These are phyloP conservation scores for Alternaria sp. DNA, from an alignment of 2,329 filamentous ascomycete genomes.

Conservation along the genomic window DNA sequence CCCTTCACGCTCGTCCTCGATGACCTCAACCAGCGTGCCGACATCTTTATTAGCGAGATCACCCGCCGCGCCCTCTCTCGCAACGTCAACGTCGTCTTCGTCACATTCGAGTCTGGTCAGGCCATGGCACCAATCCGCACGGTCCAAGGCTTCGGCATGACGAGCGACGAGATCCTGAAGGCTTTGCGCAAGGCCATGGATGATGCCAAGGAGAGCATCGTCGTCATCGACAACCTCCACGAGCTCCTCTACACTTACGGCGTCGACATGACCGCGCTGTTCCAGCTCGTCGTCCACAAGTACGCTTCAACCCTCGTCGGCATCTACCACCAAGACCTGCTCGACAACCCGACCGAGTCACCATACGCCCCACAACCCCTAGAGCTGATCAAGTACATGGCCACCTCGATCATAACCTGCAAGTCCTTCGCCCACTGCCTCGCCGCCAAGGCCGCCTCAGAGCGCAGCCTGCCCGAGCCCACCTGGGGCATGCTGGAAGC, in stretches of 20 bases:
- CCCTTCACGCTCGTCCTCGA: slow-evolving; percentile 88
- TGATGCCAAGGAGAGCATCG: slow-evolving; percentile 54
- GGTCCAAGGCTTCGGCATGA: slow-evolving; percentile 67
- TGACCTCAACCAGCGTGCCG: slow-evolving; percentile 79
- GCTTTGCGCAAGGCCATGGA: slow-evolving; percentile 28
- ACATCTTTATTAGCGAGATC: slow-evolving; percentile 74
- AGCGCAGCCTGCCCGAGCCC: slow-evolving; percentile 77
- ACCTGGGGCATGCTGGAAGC: slow-evolving; percentile 79
- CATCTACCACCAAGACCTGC: slow-evolving; percentile 83
- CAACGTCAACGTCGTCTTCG: slow-evolving; percentile 71
- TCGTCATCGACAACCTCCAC: slow-evolving; percentile 83
- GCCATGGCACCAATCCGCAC: slow-evolving; percentile 70
- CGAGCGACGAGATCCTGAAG: slow-evolving; percentile 58
- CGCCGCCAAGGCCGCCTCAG: slow-evolving; percentile 73
- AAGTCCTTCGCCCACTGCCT: slow-evolving; percentile 77
- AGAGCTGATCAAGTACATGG: slow-evolving; percentile 77
- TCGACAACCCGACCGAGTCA: slow-evolving; percentile 52
- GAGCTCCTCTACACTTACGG: slow-evolving; percentile 55
- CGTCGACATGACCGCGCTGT: slow-evolving; percentile 63
- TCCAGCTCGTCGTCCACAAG: slow-evolving; percentile 74
- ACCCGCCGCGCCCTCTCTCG: slow-evolving; percentile 65
- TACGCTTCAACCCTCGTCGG: slow-evolving; percentile 72
- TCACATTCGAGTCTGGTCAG: slow-evolving; percentile 77
- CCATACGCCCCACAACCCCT: slow-evolving; percentile 61
- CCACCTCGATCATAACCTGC: slow-evolving; percentile 82